Evolutionary conservation across 106 monocot species (phyloP).

Genomic region (Cymbidium sinense): DNA sequence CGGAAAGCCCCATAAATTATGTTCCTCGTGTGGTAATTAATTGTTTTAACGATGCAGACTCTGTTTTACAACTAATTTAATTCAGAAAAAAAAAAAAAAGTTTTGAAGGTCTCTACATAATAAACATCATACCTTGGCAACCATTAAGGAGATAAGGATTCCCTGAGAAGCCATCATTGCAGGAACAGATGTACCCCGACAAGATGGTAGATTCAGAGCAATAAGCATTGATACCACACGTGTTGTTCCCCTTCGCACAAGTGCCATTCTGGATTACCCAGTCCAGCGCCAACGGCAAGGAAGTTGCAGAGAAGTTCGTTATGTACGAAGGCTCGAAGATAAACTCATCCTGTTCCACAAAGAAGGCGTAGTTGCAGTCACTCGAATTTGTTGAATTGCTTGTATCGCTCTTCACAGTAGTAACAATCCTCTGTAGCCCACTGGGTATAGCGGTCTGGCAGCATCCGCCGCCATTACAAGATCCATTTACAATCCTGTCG

Average conservation of each 20-base stretch:
- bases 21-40: too few relatives aligned
- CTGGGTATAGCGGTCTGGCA: conserved; percentile 16
- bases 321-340: neutral
- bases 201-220: conserved; percentile 23
- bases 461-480: conserved; percentile 21
- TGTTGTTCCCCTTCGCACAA: neutral
- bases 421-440: too few relatives aligned
- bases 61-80: too few relatives aligned
- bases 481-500: neutral
- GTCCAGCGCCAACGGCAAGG: neutral
- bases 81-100: too few relatives aligned
- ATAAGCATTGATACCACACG: conserved; percentile 15
- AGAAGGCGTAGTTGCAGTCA: conserved; percentile 30
- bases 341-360: conserved; percentile 21
- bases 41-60: too few relatives aligned
- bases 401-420: too few relatives aligned
- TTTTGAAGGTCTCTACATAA: too few relatives aligned
- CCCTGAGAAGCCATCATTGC: conserved; percentile 33
- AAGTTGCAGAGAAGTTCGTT: neutral
- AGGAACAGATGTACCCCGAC: conserved; percentile 30
- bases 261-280: neutral
- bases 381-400: too few relatives aligned
- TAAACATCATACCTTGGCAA: conserved; percentile 31
- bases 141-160: conserved; percentile 45
- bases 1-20: too few relatives aligned